A percentile compares a stretch with the other conserved stretches of the same genome.
Conservation (phyloP, 805 yeast species). For the Lipomyces anomalus region DNA sequence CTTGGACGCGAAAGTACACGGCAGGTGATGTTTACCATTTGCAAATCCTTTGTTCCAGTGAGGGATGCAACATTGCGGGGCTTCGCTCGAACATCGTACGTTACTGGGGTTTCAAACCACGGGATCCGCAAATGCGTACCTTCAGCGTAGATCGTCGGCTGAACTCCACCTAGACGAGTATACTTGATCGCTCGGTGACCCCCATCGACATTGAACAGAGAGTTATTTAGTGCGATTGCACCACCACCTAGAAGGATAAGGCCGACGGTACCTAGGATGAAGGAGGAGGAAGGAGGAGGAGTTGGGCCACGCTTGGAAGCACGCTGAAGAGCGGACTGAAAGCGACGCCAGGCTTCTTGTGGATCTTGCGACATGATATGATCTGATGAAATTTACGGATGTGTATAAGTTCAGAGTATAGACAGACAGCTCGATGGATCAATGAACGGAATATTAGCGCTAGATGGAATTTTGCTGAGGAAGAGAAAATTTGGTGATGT, state of each 20-base stretch:
- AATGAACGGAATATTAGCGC: too few species aligned
- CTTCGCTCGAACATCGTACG: constrained; percentile 93
- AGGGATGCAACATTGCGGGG: constrained; percentile 94
- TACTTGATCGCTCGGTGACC: constrained; percentile 97
- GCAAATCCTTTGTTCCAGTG: constrained; percentile 97
- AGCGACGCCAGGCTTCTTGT: neutral
- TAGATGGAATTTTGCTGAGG: too few species aligned
- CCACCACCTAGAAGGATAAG: constrained; percentile 54
- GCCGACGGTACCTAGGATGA: constrained; percentile 32
- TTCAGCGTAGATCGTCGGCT: constrained; percentile 75
- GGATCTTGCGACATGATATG: constrained; percentile 11
- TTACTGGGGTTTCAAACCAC: constrained; percentile 87
- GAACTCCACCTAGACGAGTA: constrained; percentile 80
- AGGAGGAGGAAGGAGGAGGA: neutral
- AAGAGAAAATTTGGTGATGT: neutral
- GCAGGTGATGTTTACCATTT: constrained; percentile 99
- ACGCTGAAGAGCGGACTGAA: neutral
- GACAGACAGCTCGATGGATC: too few species aligned
- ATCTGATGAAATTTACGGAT: too few species aligned
- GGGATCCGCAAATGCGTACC: constrained; percentile 95
- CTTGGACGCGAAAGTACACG: constrained; percentile 92
- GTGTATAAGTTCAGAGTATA: too few species aligned
- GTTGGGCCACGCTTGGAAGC: neutral
- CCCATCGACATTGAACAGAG: constrained; percentile 88
- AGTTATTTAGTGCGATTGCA: constrained; percentile 46